Evolutionary conservation across 257 asterid species (phyloP).

Genomic region (Ophiorrhiza pumila): DNA sequence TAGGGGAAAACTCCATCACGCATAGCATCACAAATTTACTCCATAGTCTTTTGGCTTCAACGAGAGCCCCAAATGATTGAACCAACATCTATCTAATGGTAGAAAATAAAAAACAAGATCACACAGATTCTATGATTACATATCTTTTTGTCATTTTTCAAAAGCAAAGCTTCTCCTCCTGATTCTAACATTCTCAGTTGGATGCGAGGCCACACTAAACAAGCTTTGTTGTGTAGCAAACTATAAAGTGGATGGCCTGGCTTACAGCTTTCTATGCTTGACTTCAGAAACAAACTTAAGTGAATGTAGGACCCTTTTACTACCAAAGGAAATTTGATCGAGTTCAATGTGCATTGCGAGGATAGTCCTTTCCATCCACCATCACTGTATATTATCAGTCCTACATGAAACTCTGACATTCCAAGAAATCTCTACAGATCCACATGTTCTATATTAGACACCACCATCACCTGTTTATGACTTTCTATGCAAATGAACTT

Average conservation of each 20-base stretch:
- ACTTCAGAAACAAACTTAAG: slow-evolving; percentile 25
- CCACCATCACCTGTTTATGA: background rate
- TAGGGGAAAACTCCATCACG: no score
- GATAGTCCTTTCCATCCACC: background rate
- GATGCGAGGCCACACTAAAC: slow-evolving; percentile 8
- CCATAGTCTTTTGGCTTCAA: no score
- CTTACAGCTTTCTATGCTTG: slow-evolving; percentile 22
- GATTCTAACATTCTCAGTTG: slow-evolving; percentile 8
- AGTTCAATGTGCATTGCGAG: slow-evolving; percentile 23
- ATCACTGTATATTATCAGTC: background rate
- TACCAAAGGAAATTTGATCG: slow-evolving; percentile 2
- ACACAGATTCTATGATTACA: background rate
- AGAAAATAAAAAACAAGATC: no score
- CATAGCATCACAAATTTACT: no score
- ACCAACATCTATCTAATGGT: no score
- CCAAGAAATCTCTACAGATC: no score
- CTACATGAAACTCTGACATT: background rate
- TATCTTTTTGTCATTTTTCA: no score
- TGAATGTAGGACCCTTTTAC: slow-evolving; percentile 19
- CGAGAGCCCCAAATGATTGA: no score
- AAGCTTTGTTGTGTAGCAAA: slow-evolving; percentile 8
- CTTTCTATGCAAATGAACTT: no score
- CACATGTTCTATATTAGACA: background rate
- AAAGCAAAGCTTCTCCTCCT: no score
- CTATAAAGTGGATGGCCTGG: slow-evolving; percentile 5